Evolutionary conservation across 176 grass and related monocot species (phyloP).

Genomic region (Oryza meyeriana): DNA sequence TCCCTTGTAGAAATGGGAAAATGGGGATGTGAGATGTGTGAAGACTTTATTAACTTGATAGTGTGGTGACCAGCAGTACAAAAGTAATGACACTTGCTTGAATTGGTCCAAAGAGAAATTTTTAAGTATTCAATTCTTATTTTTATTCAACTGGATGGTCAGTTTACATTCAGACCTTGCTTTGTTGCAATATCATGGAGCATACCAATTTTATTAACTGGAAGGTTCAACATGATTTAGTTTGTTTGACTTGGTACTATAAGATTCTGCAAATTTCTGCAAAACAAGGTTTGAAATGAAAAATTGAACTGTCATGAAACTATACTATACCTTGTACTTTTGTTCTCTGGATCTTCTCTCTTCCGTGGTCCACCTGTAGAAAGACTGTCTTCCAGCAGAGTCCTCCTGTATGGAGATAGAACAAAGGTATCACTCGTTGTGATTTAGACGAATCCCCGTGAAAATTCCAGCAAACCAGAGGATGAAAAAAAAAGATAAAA

Average conservation of each 20-base stretch:
- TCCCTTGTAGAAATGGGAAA: neutral
- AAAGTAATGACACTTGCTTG: slow-evolving; percentile 7
- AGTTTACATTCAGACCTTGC: no score
- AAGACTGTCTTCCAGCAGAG: no score
- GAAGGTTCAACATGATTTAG: neutral
- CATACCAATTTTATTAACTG: neutral
- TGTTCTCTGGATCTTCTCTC: neutral
- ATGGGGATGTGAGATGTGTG: slow-evolving; percentile 4
- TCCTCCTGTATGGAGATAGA: no score
- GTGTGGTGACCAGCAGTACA: neutral
- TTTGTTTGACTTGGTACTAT: neutral
- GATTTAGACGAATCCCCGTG: no score
- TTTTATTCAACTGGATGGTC: no score
- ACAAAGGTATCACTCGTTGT: no score
- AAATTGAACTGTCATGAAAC: neutral
- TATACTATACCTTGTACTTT: neutral
- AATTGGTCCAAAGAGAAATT: slow-evolving; percentile 17
- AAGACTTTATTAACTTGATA: slow-evolving; percentile 25
- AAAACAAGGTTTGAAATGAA: neutral
- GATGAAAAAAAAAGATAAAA: no score
- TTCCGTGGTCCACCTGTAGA: neutral
- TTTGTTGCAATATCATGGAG: no score
- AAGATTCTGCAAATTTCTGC: neutral
- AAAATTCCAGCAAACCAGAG: no score
- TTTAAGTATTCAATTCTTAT: no score